Evolutionary conservation across 23 red algal species (phyloP).

Genomic region (Gracilaria domingensis): DNA sequence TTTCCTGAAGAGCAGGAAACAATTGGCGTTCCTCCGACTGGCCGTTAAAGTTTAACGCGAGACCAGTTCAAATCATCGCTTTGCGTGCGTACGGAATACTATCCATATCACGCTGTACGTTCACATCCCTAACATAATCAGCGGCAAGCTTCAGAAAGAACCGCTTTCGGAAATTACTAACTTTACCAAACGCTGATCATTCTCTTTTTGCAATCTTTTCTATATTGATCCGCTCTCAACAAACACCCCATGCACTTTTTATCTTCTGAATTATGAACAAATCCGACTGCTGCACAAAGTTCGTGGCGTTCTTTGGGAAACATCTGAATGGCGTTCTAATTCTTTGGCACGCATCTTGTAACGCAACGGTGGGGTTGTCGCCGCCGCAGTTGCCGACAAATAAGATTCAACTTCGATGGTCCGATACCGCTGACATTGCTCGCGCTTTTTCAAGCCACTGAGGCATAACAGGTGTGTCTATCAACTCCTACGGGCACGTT

Average conservation of each 20-base stretch:
- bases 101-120: not conserved
- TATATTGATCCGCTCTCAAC: not conserved
- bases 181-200: not conserved
- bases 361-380: too few species aligned
- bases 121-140: not conserved
- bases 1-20: conserved; percentile 3
- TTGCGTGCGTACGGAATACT: not conserved
- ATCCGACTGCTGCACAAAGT: too few species aligned
- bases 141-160: not conserved
- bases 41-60: conserved; percentile 22
- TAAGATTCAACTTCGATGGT: too few species aligned
- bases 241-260: not conserved
- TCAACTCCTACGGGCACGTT: too few species aligned
- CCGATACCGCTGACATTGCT: too few species aligned
- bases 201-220: not conserved
- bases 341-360: too few species aligned
- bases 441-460: too few species aligned
- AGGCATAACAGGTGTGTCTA: too few species aligned
- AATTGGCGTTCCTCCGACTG: conserved; percentile 11
- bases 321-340: conserved; percentile 24
- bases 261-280: too few species aligned
- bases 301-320: too few species aligned
- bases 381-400: too few species aligned
- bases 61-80: not conserved
- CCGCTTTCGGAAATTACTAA: not conserved